Evolutionary conservation across 306 rosid species (phyloP).

Genomic region (Prunus mira): DNA sequence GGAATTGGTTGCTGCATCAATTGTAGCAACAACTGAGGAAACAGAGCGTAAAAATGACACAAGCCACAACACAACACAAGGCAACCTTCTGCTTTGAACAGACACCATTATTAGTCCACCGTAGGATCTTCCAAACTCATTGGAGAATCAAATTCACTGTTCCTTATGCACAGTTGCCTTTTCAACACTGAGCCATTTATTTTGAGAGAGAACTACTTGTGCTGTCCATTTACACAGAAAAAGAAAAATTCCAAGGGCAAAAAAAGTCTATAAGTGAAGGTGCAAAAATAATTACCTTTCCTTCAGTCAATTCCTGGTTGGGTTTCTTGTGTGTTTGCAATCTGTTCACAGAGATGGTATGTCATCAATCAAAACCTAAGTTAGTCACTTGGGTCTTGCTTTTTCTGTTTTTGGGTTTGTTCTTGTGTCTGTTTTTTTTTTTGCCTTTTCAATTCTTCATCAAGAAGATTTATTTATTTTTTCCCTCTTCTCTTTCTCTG

Average conservation of each 20-base stretch:
- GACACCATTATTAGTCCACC: slow-evolving; percentile 28
- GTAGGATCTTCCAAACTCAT: slow-evolving; percentile 52
- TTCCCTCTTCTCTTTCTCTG: background rate
- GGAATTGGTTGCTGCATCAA: slow-evolving; percentile 19
- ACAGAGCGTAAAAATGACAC: background rate
- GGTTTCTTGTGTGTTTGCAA: slow-evolving; percentile 45
- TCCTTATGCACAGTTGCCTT: slow-evolving; percentile 40
- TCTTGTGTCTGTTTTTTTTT: slow-evolving; percentile 22
- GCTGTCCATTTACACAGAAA: slow-evolving; percentile 19
- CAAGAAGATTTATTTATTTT: background rate
- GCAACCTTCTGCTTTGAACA: slow-evolving; percentile 36
- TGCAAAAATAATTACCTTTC: slow-evolving; percentile 38
- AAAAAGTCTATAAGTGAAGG: slow-evolving; percentile 14
- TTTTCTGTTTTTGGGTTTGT: slow-evolving; percentile 32
- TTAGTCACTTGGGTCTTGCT: slow-evolving; percentile 21
- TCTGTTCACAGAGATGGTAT: slow-evolving; percentile 44
- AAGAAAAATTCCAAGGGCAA: background rate
- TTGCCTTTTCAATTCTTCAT: slow-evolving; percentile 8
- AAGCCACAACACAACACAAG: slow-evolving; percentile 11
- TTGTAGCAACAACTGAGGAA: slow-evolving; percentile 7
- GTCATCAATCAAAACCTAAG: slow-evolving; percentile 10
- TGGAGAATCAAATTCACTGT: slow-evolving; percentile 67
- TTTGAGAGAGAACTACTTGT: slow-evolving; percentile 26
- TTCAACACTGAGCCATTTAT: slow-evolving; percentile 12
- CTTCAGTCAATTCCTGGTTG: slow-evolving; percentile 44